phyloP scores from a whole-genome alignment of 768 basidiomycete species.

The Galerina marginata region DNA sequence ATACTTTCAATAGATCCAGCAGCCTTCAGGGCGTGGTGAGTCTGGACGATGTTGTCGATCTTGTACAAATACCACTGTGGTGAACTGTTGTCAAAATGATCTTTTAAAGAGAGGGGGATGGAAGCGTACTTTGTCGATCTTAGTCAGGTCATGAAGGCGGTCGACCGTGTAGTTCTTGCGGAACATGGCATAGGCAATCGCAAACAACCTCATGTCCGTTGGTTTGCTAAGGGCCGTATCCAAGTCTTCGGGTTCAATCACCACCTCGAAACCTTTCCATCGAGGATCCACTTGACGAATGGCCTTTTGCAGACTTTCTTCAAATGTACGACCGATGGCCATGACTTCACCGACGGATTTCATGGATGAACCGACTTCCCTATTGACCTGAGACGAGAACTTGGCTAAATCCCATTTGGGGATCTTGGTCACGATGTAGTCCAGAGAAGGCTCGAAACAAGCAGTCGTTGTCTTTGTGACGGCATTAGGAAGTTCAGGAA shows the following conservation, averaged over 20 bases:
- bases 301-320: slow-evolving; percentile 98
- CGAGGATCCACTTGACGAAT: slow-evolving; percentile 97
- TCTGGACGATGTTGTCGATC: slow-evolving; percentile 97
- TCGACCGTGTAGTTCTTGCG: slow-evolving; percentile 91
- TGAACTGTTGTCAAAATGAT: slow-evolving; percentile 1
- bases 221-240: slow-evolving; percentile 80
- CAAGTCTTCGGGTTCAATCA: slow-evolving; percentile 85
- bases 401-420: slow-evolving; percentile 99
- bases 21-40: slow-evolving; percentile 74
- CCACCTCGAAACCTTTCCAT: slow-evolving; percentile 97
- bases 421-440: slow-evolving; percentile 99
- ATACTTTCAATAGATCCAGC: slow-evolving; percentile 73
- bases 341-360: slow-evolving; percentile 99
- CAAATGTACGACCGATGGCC: slow-evolving; percentile 99
- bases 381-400: slow-evolving; percentile 92
- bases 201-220: slow-evolving; percentile 96
- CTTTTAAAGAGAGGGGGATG: not conserved
- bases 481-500: slow-evolving; percentile 97
- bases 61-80: slow-evolving; percentile 96
- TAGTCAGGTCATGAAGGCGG: slow-evolving; percentile 88
- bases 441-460: slow-evolving; percentile 97
- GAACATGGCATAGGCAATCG: slow-evolving; percentile 98
- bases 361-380: slow-evolving; percentile 96
- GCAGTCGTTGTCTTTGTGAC: slow-evolving; percentile 99
- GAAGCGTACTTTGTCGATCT: slow-evolving; percentile 87